These are phyloP conservation scores for Aleurites moluccanus DNA, from an alignment of 441 rosid species.

Conservation along the genomic window DNA sequence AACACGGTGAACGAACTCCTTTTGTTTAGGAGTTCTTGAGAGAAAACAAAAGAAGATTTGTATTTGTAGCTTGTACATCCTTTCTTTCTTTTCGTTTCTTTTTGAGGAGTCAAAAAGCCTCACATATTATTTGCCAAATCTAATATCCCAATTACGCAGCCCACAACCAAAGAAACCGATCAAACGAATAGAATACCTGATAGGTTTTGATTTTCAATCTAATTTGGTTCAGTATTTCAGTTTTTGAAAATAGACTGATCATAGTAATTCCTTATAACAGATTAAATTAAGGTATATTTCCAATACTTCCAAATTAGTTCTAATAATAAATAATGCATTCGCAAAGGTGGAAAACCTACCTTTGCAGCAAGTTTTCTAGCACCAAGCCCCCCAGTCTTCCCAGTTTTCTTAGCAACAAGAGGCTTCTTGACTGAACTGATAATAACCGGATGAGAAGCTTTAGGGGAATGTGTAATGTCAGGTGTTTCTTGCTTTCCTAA, in stretches of 20 bases:
- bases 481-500: conserved; percentile 43
- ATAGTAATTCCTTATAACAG: not conserved
- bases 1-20: not conserved
- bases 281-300: not conserved
- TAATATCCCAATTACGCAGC: not conserved
- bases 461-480: conserved; percentile 45
- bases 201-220: not conserved
- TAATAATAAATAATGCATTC: too few species aligned
- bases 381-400: conserved; percentile 90
- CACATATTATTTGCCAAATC: not conserved
- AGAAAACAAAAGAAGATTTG: not conserved
- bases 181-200: not conserved
- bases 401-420: conserved; percentile 70
- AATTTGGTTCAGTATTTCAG: not conserved
- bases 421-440: conserved; percentile 77
- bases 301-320: not conserved
- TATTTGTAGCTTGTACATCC: not conserved
- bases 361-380: conserved; percentile 84
- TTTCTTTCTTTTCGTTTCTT: not conserved
- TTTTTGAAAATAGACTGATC: not conserved
- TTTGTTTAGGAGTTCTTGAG: not conserved
- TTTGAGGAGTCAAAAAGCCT: not conserved
- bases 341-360: conserved; percentile 36
- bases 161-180: not conserved
- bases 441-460: conserved; percentile 47